phyloP scores from a whole-genome alignment of 225 moss, liverwort and hornwort genomes.

The Ulota crispa region DNA sequence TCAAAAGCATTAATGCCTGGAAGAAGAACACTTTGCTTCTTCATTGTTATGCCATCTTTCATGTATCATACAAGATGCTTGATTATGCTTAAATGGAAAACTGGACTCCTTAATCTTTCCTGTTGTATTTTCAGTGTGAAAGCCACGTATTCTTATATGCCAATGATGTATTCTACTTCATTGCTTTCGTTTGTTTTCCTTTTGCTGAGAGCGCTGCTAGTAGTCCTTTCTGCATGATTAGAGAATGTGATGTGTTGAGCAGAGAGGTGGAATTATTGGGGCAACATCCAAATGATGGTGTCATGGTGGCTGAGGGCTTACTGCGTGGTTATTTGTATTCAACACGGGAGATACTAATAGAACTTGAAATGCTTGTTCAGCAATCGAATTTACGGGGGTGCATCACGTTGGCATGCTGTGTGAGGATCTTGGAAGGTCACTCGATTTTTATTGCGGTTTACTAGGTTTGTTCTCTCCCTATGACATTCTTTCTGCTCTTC shows the following conservation, averaged over 20 bases:
- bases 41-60: background rate
- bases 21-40: background rate
- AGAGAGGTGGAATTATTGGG: background rate
- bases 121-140: background rate
- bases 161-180: background rate
- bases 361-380: constrained; percentile 39
- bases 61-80: background rate
- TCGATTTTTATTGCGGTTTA: constrained; percentile 87
- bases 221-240: background rate
- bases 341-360: constrained; percentile 21
- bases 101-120: background rate
- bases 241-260: constrained; percentile 1
- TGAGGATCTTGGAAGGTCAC: constrained; percentile 74
- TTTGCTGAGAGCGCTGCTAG: background rate
- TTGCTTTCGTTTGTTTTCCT: background rate
- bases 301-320: background rate
- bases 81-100: background rate
- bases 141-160: background rate
- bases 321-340: background rate
- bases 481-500: background rate
- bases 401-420: constrained; percentile 92
- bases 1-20: no score
- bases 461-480: constrained; percentile 53
- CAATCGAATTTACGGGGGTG: constrained; percentile 72
- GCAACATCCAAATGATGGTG: background rate